Percentiles rank a stretch among this genome's conserved stretches.
These are phyloP conservation scores for Rhododendron mucronatum DNA, from an alignment of 148 eudicot species.

Conservation along the genomic window DNA sequence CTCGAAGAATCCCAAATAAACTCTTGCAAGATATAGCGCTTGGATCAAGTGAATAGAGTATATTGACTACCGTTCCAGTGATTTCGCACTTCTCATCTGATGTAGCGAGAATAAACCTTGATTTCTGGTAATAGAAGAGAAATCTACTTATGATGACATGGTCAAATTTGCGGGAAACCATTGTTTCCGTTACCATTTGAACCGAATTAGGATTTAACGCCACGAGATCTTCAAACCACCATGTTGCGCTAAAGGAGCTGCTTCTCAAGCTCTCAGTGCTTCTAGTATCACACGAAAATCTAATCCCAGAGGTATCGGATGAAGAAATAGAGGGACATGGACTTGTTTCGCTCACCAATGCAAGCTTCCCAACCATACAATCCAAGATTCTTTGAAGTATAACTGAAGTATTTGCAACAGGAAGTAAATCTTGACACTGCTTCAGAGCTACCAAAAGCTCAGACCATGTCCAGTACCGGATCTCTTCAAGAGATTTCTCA, in stretches of 20 bases:
- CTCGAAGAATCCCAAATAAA: constrained; percentile 46
- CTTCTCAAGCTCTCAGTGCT: constrained; percentile 72
- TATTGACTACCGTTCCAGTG: constrained; percentile 36
- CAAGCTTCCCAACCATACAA: constrained; percentile 43
- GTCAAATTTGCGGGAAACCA: constrained; percentile 52
- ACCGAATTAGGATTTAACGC: constrained; percentile 26
- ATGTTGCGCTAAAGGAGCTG: constrained; percentile 32
- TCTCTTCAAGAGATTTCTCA: constrained; percentile 45
- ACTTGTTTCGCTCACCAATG: constrained; percentile 46
- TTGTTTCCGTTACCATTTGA: constrained; percentile 26
- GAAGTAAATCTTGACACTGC: constrained; percentile 35
- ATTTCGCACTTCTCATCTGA: constrained; percentile 43
- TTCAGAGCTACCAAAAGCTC: constrained; percentile 57
- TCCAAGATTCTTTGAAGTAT: constrained; percentile 50
- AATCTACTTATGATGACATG: constrained; percentile 49
- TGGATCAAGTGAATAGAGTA: constrained; percentile 44
- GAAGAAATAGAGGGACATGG: constrained; percentile 63
- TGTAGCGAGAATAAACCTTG: constrained; percentile 29
- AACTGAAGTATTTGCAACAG: constrained; percentile 15
- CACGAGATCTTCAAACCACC: constrained; percentile 80
- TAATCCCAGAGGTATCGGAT: constrained; percentile 55
- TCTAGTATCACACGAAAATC: constrained; percentile 57
- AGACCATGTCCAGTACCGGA: constrained; percentile 62
- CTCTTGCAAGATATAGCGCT: constrained; percentile 41
- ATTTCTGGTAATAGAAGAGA: constrained; percentile 67